Base-by-base conservation (phyloP, 805 yeast species). In the Blastobotrys americana region DNA sequence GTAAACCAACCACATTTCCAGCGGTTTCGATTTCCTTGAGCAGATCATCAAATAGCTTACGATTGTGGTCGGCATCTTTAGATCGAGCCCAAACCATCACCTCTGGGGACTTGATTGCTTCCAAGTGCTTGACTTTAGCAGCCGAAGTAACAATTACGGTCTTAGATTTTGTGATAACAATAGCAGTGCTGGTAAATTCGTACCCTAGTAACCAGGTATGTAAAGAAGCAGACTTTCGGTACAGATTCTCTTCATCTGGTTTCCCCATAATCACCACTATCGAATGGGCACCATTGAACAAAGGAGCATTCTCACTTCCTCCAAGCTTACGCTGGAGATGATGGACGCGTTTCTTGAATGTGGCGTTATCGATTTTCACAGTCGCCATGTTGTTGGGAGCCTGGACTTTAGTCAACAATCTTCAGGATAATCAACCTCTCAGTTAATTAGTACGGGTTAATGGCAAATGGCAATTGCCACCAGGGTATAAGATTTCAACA, bases 121-220 rank as follows among this genome's bases (percentile, higher is more conserved):
- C 74, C 53, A 90, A 68, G 67, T 88, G 82, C 61, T 81, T 85
- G 35, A 94, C 87, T 65, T 90, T 90, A 4, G 86, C 86, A 40
- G 79, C 82, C 23, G 90, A 80, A 0, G 97, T 89, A 46, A 89
- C 71, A 44, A 90, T 68, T 3, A 78, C 63, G 33, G 78, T 68
- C 52, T 77, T 78, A 33, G 74, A 76, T 44, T 73, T 71, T 2
- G 84, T 74, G 46, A 89, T 66, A 41, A 73, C 77, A 43, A 90
- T 65, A 23, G 80, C 79, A 1, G 97, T 88, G 41, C 93, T 93
- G n/a, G 95, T 94, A 59, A 90, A 90, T 61, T 93, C 97, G 61
- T 89, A 90, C 3, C 97, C 96, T 40, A 90, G 67, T 43, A 90
- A 68, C 97, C 97, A 90, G 42, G 80, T 83, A 61, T 89, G 97